Base-by-base conservation (phyloP, 2,329 filamentous ascomycete species). In the Botrytis sinoallii region DNA sequence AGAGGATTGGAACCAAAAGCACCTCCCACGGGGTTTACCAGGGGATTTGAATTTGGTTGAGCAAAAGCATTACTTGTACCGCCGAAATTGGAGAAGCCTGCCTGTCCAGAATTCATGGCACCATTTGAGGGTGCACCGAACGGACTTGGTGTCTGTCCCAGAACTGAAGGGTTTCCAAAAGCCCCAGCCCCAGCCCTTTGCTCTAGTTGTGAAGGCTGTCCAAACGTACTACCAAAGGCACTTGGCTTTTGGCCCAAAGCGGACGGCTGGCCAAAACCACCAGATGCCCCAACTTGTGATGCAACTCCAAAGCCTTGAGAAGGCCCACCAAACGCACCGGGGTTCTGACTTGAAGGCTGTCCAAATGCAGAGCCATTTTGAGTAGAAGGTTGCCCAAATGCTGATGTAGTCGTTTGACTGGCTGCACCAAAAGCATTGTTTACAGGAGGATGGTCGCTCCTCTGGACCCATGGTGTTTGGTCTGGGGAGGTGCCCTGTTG, bases 131-230 rank as follows among this genome's bases (percentile, higher is more conserved):
- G 75, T 61, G 78, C 78, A 55, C 76, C 79, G 75, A 79, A 82
- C 61, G 77, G 78, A 72, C 77, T 78, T 12, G 82, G 79, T 12
- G 81, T 79, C 73, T 81, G 81, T 4, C 81, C 82, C 57, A 83
- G 79, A 32, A 79, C 78, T 65, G 84, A 81, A 48, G 81, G 79
- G 73, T 84, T 81, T 29, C 84, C 83, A 77, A 86, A 85, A n/a
- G 81, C 79, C 68, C 76, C 75, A n/a, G 81, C 78, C 67, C 75
- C 75, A 60, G 32, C 32, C 22, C 42, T 44, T 70, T 44, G 63
- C 25, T 55, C 52, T 22, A 63, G 29, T 64, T 57, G 61, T 40
- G 75, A 74, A 55, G 74, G 71, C n/a, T 71, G 70, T 52, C 73
- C 76, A 48, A 76, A 73, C 29, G 76, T 66, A 9, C 57, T 59